These are phyloP conservation scores for Vigna angularis DNA, from an alignment of 306 rosid genomes.

Conservation along the genomic window DNA sequence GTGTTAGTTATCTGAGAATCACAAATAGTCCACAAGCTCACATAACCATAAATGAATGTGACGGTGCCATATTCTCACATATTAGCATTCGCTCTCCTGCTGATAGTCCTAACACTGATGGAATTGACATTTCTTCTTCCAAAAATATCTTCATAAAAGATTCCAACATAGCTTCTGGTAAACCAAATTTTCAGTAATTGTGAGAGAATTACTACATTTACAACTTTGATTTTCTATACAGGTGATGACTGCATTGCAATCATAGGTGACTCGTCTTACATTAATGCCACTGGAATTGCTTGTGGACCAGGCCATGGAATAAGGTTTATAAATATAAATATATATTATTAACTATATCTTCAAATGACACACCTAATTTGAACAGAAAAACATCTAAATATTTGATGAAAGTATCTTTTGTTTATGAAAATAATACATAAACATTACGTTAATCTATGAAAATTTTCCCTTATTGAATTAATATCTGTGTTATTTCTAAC, in stretches of 20 bases:
- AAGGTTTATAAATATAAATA: conserved; percentile 20
- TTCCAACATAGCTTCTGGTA: conserved; percentile 47
- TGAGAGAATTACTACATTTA: background rate
- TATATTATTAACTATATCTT: background rate
- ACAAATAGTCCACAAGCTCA: conserved; percentile 41
- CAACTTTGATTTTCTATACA: background rate
- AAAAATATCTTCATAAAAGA: conserved; percentile 30
- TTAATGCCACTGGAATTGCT: conserved; percentile 42
- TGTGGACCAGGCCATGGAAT: conserved; percentile 67
- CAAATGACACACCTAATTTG: background rate
- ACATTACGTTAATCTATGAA: too few relatives aligned
- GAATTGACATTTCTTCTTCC: conserved; percentile 38
- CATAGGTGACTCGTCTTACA: conserved; percentile 25
- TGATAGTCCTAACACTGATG: conserved; percentile 61
- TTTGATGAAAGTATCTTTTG: too few relatives aligned
- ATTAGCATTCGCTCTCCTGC: conserved; percentile 34
- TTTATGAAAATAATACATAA: too few relatives aligned
- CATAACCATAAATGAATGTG: background rate
- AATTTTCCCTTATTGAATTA: background rate
- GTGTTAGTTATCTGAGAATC: background rate
- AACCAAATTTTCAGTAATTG: background rate
- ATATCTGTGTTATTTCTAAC: background rate
- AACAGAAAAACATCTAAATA: background rate
- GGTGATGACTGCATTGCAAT: conserved; percentile 63
- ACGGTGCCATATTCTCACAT: conserved; percentile 4